phyloP scores from a whole-genome alignment of 768 basidiomycete genomes.

The Auriscalpium microsporum region DNA sequence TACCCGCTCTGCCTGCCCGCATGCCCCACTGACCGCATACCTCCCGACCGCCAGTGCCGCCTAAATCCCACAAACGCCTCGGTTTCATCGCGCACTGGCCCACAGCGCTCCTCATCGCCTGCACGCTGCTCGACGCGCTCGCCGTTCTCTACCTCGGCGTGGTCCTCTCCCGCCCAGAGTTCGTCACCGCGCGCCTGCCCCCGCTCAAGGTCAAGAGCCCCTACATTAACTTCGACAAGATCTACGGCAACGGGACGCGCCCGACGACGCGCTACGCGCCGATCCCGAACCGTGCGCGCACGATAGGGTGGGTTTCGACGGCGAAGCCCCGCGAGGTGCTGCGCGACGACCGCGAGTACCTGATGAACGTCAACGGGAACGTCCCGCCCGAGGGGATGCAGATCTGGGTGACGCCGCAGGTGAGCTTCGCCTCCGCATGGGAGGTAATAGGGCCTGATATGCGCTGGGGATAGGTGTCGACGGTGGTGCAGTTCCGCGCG shows the following conservation, averaged over 20 bases:
- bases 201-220: not conserved
- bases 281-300: not conserved
- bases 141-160: not conserved
- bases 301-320: not conserved
- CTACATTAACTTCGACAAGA: not conserved
- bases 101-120: not conserved
- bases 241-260: not conserved
- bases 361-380: not conserved
- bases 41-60: no score
- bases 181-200: not conserved
- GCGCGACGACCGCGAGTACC: not conserved
- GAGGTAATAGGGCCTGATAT: not conserved
- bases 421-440: not conserved
- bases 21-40: no score
- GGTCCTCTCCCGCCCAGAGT: not conserved
- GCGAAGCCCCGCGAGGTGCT: not conserved
- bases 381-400: not conserved
- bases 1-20: no score
- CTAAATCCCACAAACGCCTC: no score
- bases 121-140: not conserved
- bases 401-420: not conserved
- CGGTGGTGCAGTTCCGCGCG: slow-evolving; percentile 4
- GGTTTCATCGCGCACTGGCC: not conserved
- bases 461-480: not conserved
- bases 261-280: not conserved